phyloP scores from a whole-genome alignment of 495 filamentous ascomycete species.

The Amphirosellinia nigrospora region DNA sequence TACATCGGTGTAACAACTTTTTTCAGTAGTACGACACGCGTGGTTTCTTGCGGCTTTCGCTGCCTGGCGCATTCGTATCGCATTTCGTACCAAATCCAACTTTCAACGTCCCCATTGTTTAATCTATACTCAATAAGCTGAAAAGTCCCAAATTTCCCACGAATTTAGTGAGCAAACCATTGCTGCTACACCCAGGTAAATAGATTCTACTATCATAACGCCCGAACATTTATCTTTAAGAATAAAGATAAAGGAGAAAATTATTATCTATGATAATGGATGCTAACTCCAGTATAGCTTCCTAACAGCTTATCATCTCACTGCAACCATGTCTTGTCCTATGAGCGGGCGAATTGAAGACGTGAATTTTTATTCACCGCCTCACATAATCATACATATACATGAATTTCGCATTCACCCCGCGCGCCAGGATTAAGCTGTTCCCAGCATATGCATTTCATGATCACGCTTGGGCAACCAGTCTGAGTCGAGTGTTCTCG shows the following conservation, averaged over 20 bases:
- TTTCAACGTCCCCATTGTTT: not conserved
- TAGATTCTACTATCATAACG: no score
- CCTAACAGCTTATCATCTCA: not conserved
- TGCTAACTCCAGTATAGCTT: not conserved
- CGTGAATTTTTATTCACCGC: not conserved
- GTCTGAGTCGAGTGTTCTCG: not conserved
- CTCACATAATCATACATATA: not conserved
- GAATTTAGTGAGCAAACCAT: not conserved
- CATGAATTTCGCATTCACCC: not conserved
- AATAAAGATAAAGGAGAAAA: not conserved
- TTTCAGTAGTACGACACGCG: not conserved
- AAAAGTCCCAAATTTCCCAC: not conserved
- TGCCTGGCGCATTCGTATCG: constrained; percentile 19
- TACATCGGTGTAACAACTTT: not conserved
- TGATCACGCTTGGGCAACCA: not conserved
- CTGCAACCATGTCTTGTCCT: not conserved
- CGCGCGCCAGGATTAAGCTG: not conserved
- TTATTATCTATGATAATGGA: not conserved
- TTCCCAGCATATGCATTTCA: not conserved
- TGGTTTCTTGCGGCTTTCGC: constrained; percentile 15
- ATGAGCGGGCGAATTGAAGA: not conserved
- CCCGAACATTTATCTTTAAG: not conserved
- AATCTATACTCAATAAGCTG: not conserved
- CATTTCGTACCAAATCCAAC: constrained; percentile 18
- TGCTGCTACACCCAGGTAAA: no score